These are phyloP conservation scores for Venturia asperata DNA, from an alignment of 2,329 filamentous ascomycete genomes.

Conservation along the genomic window DNA sequence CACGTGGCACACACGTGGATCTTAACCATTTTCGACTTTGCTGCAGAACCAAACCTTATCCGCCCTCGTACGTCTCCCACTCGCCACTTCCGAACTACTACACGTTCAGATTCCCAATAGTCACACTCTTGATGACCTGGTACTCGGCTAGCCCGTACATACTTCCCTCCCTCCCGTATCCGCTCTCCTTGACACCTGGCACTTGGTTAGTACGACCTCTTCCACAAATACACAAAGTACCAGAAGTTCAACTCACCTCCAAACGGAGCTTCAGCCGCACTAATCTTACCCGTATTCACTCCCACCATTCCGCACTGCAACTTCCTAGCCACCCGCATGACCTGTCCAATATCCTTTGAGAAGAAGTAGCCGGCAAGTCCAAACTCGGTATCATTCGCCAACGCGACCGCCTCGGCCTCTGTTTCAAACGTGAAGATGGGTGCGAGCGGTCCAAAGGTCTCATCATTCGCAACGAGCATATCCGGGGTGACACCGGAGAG, in stretches of 20 bases:
- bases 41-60: background rate
- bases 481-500: constrained; percentile 20
- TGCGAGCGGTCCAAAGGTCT: constrained; percentile 30
- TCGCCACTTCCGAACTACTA: background rate
- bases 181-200: constrained; percentile 20
- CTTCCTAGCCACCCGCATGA: constrained; percentile 24
- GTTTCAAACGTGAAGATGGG: constrained; percentile 25
- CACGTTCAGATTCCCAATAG: constrained; percentile 19
- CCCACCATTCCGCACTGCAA: constrained; percentile 22
- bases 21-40: background rate
- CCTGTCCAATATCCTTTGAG: constrained; percentile 22
- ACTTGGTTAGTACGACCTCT: background rate
- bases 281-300: constrained; percentile 20
- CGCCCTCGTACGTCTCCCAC: background rate
- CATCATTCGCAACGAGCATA: constrained; percentile 27
- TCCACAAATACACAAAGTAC: background rate
- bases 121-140: constrained; percentile 20
- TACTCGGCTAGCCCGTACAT: constrained; percentile 19
- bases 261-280: constrained; percentile 20
- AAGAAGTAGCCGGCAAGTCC: constrained; percentile 30
- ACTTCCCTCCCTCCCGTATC: constrained; percentile 20
- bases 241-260: constrained; percentile 12
- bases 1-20: background rate
- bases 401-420: constrained; percentile 29
- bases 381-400: constrained; percentile 29